Evolutionary conservation across 805 yeast species (phyloP), one percentile per base, ranked within the genome.

Genomic region (Myxozyma monticola): DNA sequence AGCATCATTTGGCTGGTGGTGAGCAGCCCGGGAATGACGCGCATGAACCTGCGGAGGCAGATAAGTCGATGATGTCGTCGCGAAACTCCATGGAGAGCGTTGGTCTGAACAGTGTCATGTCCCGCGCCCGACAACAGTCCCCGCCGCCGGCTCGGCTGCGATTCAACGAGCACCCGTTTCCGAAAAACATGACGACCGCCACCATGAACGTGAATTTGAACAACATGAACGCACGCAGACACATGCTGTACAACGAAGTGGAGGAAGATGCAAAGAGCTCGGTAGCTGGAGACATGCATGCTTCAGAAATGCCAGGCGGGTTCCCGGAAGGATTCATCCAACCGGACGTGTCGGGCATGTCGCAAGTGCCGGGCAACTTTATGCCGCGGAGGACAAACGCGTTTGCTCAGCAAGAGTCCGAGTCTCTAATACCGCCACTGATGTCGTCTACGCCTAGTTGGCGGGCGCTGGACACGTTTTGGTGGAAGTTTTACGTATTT

Each of bases 401-500:
- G 9, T 14, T 28, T 10, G 14, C 12, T 10, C 14, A 10, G 31
- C 31, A 9, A 10, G 31, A 28, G 14, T 10, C 9, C 14, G 31
- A 28, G 9, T 28, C 31, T 10, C 12, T 9, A 9, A 28, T 28
- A 10, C 12, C 31, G 14, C 31, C 31, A 10, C 9, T 10, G 9
- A 28, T 14, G 9, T 9, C 31, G 9, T 28, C 14, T 14, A 28
- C 31, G 12, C 9, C 14, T 9, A 9, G 12, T 10, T 9, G 9
- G 14, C 31, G 31, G 9, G 12, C 38, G 3, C 49, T 18, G 20
- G 60, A 56, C 22, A 31, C 28, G 14, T 12, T 49, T 10, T 56
- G 59, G 58, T 36, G 50, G 10, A 53, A 43, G 15, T 17, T 61
- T 0, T 66, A 64, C 49, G 31, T 66, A 10, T 47, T 48, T 9